Evolutionary conservation across 1,139 yeast genomes (phyloP), one percentile per base, ranked within the genome.

Genomic region (Yamadazyma pseudoaaseri): DNA sequence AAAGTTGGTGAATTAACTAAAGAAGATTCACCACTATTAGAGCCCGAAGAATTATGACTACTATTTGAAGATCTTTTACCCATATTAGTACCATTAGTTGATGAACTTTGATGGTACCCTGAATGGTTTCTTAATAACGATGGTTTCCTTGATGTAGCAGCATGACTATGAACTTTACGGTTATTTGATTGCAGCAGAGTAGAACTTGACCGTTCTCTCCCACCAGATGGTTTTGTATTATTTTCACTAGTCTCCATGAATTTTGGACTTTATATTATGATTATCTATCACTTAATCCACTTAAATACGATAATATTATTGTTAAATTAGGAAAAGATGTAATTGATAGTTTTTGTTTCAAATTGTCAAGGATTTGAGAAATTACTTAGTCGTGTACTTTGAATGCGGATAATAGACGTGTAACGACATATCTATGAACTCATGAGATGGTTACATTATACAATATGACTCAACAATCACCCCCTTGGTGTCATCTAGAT

Each of bases 71-170:
- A 12, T 12, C 34, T 30, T 16, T 34, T 29, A 5, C 39, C 35
- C 11, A 16, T 26, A 20, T 30, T 32, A 16, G 33, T 21, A 3
- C 31, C 30, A 10, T 11, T 29, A 6, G 14, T 21, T 6, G 25
- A 16, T 18, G 17, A 26, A 8, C 13, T 14, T 24, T 35, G 41
- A 21, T 38, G 36, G 25, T 39, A 43, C 1, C 36, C 34, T 2
- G 58, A 52, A 30, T 49, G 52, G 33, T 40, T 50, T 21, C 56
- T 40, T n/a, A 52, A 36, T 31, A 54, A 34, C 20, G 56, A 44
- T 1, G 58, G 58, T 27, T 53, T 43, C 27, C 58, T 39, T 5
- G 42, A 12, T 3, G 45, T 35, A 8, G 42, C 40, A 11, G 42
- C 35, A 35, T 42, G 43, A 25, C 39, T 36, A 22, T 35, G 43